These are phyloP conservation scores for Chenopodium quinoa DNA, from an alignment of 148 eudicot species.

Conservation along the genomic window DNA sequence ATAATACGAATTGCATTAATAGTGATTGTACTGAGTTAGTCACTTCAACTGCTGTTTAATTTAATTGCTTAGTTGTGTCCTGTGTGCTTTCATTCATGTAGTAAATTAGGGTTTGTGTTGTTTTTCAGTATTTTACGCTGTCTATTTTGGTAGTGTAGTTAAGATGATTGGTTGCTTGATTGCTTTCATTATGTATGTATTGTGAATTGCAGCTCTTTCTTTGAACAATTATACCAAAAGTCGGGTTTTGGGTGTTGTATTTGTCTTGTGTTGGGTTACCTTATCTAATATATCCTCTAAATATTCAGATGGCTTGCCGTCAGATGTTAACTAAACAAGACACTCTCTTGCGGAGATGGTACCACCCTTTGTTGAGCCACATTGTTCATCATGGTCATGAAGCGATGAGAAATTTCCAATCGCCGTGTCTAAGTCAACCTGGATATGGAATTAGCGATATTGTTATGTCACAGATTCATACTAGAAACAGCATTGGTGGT, in stretches of 20 bases:
- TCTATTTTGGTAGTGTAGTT: background rate
- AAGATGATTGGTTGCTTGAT: background rate
- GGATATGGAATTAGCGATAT: background rate
- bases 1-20: background rate
- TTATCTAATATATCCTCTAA: background rate
- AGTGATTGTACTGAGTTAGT: background rate
- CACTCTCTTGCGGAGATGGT: constrained; percentile 24
- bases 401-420: constrained; percentile 10
- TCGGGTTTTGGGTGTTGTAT: background rate
- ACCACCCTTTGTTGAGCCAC: constrained; percentile 24
- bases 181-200: background rate
- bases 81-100: background rate
- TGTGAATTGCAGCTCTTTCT: background rate
- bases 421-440: constrained; percentile 14
- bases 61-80: background rate
- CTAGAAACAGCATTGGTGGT: background rate
- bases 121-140: background rate
- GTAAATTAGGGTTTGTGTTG: background rate
- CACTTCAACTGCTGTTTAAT: background rate
- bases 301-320: constrained; percentile 29
- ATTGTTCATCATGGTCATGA: constrained; percentile 15
- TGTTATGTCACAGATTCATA: background rate
- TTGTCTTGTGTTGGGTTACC: background rate
- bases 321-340: constrained; percentile 22
- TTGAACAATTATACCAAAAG: too few relatives aligned